Percentiles rank a stretch among this genome's conserved stretches.
These are phyloP conservation scores for Darksidea phi DNA, from an alignment of 495 filamentous ascomycete species.

Conservation along the genomic window DNA sequence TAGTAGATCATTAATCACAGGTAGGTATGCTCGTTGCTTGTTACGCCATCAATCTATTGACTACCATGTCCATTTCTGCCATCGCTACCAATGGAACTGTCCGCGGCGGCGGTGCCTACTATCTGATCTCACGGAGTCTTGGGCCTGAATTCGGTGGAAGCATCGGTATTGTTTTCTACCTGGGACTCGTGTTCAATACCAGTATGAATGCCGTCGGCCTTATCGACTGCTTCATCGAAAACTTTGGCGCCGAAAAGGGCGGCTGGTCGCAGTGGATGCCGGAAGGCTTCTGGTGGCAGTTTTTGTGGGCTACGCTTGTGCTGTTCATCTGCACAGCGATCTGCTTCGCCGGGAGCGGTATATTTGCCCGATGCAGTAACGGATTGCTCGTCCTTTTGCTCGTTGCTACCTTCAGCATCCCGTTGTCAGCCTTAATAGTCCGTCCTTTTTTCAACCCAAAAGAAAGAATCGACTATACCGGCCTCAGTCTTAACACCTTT, in stretches of 20 bases:
- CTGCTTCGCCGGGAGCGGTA: constrained; percentile 74
- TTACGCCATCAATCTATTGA: constrained; percentile 76
- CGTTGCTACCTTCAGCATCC: constrained; percentile 77
- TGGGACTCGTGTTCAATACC: constrained; percentile 81
- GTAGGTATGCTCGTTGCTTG: constrained; percentile 68
- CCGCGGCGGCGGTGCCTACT: constrained; percentile 84
- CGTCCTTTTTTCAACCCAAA: constrained; percentile 62
- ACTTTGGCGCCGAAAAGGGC: constrained; percentile 63
- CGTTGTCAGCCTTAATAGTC: constrained; percentile 66
- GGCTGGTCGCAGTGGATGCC: constrained; percentile 61
- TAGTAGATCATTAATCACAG: constrained; percentile 6
- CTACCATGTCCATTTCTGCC: constrained; percentile 80
- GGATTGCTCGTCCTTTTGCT: constrained; percentile 72
- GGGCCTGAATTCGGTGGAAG: constrained; percentile 91
- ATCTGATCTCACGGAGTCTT: constrained; percentile 80
- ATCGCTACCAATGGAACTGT: constrained; percentile 91
- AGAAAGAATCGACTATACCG: constrained; percentile 72
- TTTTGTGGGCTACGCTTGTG: constrained; percentile 72
- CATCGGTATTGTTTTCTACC: constrained; percentile 85
- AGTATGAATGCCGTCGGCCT: constrained; percentile 87
- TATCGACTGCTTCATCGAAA: constrained; percentile 76
- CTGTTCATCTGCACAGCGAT: constrained; percentile 72
- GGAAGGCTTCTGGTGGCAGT: constrained; percentile 75
- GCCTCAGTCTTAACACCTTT: constrained; percentile 66
- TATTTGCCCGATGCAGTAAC: constrained; percentile 79